Base-by-base conservation (phyloP, 345 rosid genomes). In the Heritiera littoralis region DNA sequence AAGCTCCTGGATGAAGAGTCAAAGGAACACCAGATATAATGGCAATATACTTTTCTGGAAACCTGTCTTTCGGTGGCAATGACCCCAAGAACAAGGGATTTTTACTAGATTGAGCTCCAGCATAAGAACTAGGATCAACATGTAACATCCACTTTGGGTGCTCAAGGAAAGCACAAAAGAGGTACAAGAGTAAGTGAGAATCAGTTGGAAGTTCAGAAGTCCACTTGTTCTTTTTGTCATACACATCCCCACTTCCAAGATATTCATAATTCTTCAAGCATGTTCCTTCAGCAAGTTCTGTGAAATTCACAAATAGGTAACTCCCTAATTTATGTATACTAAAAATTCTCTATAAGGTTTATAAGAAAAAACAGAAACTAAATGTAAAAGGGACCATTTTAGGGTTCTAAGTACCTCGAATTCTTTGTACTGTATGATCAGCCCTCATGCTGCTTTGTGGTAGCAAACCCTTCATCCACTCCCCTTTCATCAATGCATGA, bases 71-170 rank as follows among this genome's bases (percentile, higher is more conserved):
- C 20, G 95, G 93, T 80, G 96, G 99, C 64, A 92, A 35, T 79
- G 72, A 87, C 86, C 60, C 98, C 81, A 94, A 86, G 85, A 92
- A 90, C 43, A 96, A 84, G 11, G 97, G 98, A 74, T 92, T 94
- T 82, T 90, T 91, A 89, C 98, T 91, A 43, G 94, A 88, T 71
- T 94, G 97, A 28, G 91, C 90, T 76, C 95, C 99, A 65, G 93
- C 82, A 81, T 90, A 86, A 14, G 97, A 90, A 68, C 92, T 80
- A 13, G 98, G 97, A 86, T 95, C 99, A 64, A 95, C 89, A 83
- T 92, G 99, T 15, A 93, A 85, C 98, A 91, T 96, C 99, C 99
- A 96, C 84, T 92, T 93, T 8, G 98, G 99, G 74, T 94, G 95
- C 87, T 96, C 99, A 71, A 94, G 83, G 82, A 88, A 96, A 41